phyloP scores from a whole-genome alignment of 306 rosid species.

The cucumber (Cucumis sativus) region DNA sequence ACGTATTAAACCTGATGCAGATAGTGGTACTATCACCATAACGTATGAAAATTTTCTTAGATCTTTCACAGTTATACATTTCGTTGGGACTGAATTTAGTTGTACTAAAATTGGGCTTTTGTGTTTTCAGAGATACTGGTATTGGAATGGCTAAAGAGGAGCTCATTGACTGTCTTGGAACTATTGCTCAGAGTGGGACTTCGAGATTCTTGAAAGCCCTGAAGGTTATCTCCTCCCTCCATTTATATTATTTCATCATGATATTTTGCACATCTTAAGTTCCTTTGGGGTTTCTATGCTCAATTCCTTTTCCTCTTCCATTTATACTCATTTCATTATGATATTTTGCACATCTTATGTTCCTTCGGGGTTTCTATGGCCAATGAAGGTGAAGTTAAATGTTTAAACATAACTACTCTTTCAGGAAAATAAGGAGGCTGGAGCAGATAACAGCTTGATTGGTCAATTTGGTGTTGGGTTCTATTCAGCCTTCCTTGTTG shows the following conservation, averaged over 20 bases:
- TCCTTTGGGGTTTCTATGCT: neutral
- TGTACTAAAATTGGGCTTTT: neutral
- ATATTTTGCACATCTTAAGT: neutral
- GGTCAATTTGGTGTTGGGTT: conserved; percentile 99
- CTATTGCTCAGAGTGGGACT: conserved; percentile 99
- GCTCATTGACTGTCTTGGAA: conserved; percentile 94
- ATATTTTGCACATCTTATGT: neutral
- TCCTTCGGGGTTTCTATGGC: neutral
- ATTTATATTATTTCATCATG: neutral
- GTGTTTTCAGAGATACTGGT: conserved; percentile 63
- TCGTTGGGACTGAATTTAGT: neutral
- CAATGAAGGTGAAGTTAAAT: neutral
- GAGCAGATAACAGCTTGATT: conserved; percentile 81
- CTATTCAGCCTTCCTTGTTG: conserved; percentile 96
- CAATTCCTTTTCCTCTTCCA: neutral
- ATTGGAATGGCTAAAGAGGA: conserved; percentile 95
- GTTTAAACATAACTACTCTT: neutral
- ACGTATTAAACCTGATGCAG: conserved; percentile 77
- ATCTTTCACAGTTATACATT: neutral
- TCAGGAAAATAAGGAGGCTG: conserved; percentile 82
- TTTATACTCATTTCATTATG: neutral
- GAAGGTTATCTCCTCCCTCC: conserved; percentile 36
- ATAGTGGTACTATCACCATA: conserved; percentile 75
- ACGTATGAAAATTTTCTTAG: conserved; percentile 29
- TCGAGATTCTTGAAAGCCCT: conserved; percentile 86